phyloP scores from a whole-genome alignment of 1,284 basidiomycete species.

The Marasmius tenuissimus region DNA sequence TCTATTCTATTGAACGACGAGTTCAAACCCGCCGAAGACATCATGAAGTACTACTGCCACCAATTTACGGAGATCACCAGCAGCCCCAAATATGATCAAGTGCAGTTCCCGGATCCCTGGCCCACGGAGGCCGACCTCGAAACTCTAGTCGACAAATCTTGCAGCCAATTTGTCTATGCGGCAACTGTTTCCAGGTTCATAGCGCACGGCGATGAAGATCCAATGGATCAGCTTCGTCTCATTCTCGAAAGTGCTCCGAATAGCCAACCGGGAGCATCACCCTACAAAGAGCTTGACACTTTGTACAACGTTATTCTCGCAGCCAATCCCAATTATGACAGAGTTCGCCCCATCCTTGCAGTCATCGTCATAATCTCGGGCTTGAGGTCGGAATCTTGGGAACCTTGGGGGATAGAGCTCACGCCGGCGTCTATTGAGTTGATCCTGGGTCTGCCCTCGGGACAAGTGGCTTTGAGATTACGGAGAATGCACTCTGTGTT shows the following conservation, averaged over 20 bases:
- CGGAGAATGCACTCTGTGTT: background rate
- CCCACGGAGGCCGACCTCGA: conserved; percentile 1
- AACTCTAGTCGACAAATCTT: conserved; percentile 3
- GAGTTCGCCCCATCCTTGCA: background rate
- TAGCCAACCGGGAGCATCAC: background rate
- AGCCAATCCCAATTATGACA: background rate
- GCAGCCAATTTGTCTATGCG: conserved; percentile 13
- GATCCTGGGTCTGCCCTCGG: background rate
- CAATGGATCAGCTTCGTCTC: conserved; percentile 1
- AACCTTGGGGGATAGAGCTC: no score
- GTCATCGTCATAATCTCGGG: no score
- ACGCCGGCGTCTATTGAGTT: background rate
- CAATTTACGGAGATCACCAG: background rate
- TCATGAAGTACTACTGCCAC: background rate
- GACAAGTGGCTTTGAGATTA: background rate
- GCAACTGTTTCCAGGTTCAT: conserved; percentile 13
- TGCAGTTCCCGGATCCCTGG: conserved; percentile 5
- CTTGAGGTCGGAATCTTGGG: no score
- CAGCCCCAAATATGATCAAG: background rate
- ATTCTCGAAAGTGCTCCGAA: background rate
- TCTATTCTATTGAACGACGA: background rate
- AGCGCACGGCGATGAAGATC: background rate
- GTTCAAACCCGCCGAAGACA: background rate
- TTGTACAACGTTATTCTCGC: conserved; percentile 9
- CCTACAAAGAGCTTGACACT: conserved; percentile 8